Base-by-base conservation (phyloP, 1,284 basidiomycete genomes). In the Malassezia obtusa region DNA sequence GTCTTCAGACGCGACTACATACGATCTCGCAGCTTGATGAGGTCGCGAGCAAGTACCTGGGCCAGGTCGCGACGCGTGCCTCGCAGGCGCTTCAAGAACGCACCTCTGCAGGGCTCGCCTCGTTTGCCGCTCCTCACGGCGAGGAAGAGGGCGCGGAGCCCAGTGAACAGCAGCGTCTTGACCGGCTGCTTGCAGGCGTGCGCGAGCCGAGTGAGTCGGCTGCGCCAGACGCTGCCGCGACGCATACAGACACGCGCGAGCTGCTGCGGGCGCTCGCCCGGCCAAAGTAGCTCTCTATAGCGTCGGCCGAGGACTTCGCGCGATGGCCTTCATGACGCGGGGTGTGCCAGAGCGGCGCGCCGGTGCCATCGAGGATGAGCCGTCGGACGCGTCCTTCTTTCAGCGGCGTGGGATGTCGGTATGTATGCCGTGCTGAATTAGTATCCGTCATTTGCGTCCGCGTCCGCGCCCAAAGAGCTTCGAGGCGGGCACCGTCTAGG, bases 401-500 rank as follows among this genome's bases (percentile, higher is more conserved):
- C 25, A 43, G 3, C 39, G 31, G 1, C 49, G 53, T 17, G 46
- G 47, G 3, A 35, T 50, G 17, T 49, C 47, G 21, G 47, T 49
- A n/a, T 11, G 47, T 49, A 15, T 12, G 5, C 4, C n/a, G 21
- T 14, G 15, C 47, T 49, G 12, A 28, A 10, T 24, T n/a, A 44
- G 28, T 56, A 35, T 30, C 53, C 53, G 6, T 21, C 48, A 2
- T 56, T 56, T 28, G n/a, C 26, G 4, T 47, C 43, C 12, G 32
- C 43, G 26, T 12, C 12, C 38, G 12, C 50, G 24, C 32, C 52
- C 3, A 61, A 61, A 17, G 64, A 64, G 22, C 50, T 66, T 1
- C 62, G 60, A 7, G 54, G 53, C 2, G 62, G 60, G 0, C 62
- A 64, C 33, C 50, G 59, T 3, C 44, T 50, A 10, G 58, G 59